These are phyloP conservation scores for Thuidium tamariscinum DNA, from an alignment of 225 moss, liverwort and hornwort genomes.

Conservation along the genomic window DNA sequence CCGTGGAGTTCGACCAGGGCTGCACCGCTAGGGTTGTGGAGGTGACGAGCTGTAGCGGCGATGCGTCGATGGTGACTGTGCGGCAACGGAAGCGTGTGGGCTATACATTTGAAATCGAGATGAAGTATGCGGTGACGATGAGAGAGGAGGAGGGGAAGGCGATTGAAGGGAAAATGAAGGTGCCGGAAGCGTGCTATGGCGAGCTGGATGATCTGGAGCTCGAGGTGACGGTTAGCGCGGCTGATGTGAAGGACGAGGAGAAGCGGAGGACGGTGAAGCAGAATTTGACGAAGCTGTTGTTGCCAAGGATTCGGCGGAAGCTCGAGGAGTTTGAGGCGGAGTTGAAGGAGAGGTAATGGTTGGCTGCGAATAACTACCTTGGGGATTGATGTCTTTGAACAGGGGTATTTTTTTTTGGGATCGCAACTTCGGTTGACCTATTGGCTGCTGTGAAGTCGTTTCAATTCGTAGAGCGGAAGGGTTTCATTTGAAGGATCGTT, in stretches of 20 bases:
- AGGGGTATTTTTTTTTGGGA: too few species aligned
- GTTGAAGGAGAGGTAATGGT: slow-evolving; percentile 59
- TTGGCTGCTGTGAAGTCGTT: background rate
- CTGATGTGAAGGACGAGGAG: slow-evolving; percentile 31
- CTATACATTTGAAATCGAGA: slow-evolving; percentile 71
- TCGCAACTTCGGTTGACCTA: background rate
- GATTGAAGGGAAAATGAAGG: slow-evolving; percentile 67
- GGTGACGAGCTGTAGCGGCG: slow-evolving; percentile 76
- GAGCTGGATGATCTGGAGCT: slow-evolving; percentile 85
- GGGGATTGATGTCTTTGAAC: background rate
- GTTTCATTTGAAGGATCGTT: background rate
- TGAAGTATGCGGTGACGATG: slow-evolving; percentile 53
- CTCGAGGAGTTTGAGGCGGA: slow-evolving; percentile 80
- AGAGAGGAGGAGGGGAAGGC: slow-evolving; percentile 10
- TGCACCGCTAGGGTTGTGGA: slow-evolving; percentile 52
- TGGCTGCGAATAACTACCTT: background rate
- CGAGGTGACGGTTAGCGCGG: slow-evolving; percentile 41
- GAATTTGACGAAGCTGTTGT: slow-evolving; percentile 37
- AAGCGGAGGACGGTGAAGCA: slow-evolving; percentile 35
- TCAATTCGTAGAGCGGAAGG: background rate
- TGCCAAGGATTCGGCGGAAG: slow-evolving; percentile 62
- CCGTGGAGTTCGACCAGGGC: slow-evolving; percentile 41
- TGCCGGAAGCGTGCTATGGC: slow-evolving; percentile 74
- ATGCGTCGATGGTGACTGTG: slow-evolving; percentile 80
- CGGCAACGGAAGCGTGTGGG: slow-evolving; percentile 90